These are phyloP conservation scores for Pseudogymnoascus sp. DNA, from an alignment of 2,329 filamentous ascomycete genomes.

Conservation along the genomic window DNA sequence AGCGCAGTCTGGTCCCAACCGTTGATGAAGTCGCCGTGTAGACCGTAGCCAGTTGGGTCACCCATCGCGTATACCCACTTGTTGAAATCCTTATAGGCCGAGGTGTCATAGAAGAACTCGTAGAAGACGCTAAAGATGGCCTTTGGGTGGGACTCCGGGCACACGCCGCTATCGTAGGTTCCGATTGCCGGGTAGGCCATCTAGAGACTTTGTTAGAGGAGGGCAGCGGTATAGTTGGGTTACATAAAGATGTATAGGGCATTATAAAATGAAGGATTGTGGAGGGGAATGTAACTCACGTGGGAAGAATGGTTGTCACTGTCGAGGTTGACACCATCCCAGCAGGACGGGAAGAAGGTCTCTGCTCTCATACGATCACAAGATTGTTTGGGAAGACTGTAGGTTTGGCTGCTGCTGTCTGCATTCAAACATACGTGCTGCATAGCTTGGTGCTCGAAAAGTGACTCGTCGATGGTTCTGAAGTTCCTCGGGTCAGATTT, in stretches of 20 bases:
- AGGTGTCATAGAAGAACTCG: constrained; percentile 15
- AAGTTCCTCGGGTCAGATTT: background rate
- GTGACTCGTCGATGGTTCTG: background rate
- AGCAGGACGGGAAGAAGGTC: constrained; percentile 18
- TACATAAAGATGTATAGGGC: background rate
- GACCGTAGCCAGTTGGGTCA: constrained; percentile 15
- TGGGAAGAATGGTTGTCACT: constrained; percentile 15
- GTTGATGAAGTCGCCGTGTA: constrained; percentile 16
- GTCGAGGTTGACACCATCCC: constrained; percentile 18
- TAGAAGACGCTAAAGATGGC: constrained; percentile 14
- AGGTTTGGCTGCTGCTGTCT: background rate
- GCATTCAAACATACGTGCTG: constrained; percentile 3
- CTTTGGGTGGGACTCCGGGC: constrained; percentile 15
- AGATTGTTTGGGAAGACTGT: background rate
- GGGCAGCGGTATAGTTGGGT: background rate
- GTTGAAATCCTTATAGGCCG: constrained; percentile 9
- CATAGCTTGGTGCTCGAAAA: constrained; percentile 2
- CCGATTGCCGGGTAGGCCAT: constrained; percentile 10
- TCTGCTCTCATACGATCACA: background rate
- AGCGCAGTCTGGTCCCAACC: constrained; percentile 14
- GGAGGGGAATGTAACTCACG: constrained; percentile 6
- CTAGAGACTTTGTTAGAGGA: background rate
- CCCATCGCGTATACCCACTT: constrained; percentile 13
- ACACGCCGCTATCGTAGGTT: constrained; percentile 13
- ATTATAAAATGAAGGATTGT: background rate